A percentile compares a stretch with the other conserved stretches of the same genome.
Conservation (phyloP, 192 early-diverging fungal species). For the Kappamyces sp. region DNA sequence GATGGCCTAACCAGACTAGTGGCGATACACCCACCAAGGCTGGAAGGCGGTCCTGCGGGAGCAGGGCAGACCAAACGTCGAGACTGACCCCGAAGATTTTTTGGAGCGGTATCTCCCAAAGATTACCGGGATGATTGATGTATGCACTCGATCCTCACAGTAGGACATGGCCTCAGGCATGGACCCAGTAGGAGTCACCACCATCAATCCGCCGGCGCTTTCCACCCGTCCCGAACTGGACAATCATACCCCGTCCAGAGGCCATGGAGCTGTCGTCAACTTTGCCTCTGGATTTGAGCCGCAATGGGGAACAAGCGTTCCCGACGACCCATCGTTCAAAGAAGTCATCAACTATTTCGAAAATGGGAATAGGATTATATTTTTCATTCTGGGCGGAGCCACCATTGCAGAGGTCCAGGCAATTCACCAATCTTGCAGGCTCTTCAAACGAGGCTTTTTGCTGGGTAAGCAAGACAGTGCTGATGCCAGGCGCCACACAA, state of each 20-base stretch:
- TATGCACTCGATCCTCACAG: conserved; percentile 7
- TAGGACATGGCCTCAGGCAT: conserved; percentile 16
- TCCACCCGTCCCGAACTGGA: background rate
- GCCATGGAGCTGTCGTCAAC: conserved; percentile 8
- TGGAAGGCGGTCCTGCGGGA: conserved; percentile 10
- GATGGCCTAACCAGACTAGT: background rate
- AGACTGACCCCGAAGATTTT: conserved; percentile 38
- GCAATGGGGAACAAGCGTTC: conserved; percentile 24
- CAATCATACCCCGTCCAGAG: background rate
- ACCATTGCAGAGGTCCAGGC: conserved; percentile 72
- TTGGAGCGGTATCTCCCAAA: conserved; percentile 63
- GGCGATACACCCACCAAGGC: conserved; percentile 25
- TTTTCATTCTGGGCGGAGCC: conserved; percentile 77
- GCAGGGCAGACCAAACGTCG: conserved; percentile 20
- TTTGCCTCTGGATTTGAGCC: conserved; percentile 20
- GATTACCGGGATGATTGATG: conserved; percentile 50
- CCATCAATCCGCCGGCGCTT: background rate
- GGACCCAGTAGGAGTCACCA: conserved; percentile 13
- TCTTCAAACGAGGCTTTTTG: background rate
- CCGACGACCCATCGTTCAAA: conserved; percentile 7
- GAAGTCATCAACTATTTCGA: conserved; percentile 15
- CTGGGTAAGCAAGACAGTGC: background rate
- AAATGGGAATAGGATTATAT: conserved; percentile 56
- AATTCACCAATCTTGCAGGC: background rate
- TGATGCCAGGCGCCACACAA: background rate